Evolutionary conservation across 805 yeast species (phyloP).

Genomic region (Lachancea mirantina): DNA sequence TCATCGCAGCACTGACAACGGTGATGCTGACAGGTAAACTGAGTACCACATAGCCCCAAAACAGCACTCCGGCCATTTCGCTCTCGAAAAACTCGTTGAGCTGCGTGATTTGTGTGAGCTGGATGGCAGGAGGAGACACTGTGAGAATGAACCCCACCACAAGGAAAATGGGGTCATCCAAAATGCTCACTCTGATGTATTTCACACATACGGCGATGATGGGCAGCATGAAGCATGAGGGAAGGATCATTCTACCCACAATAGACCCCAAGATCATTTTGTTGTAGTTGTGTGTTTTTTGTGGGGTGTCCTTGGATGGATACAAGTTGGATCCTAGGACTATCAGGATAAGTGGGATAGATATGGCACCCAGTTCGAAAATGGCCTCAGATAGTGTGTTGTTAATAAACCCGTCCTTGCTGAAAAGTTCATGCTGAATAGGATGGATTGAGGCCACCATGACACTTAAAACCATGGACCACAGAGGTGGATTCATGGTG

Average conservation of each 20-base stretch:
- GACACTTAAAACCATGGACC: conserved; percentile 65
- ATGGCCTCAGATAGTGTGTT: conserved; percentile 61
- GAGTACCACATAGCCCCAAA: conserved; percentile 74
- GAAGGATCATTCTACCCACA: conserved; percentile 70
- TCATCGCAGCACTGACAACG: conserved; percentile 60
- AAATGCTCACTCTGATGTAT: conserved; percentile 54
- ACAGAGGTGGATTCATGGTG: conserved; percentile 76
- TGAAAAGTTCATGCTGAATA: conserved; percentile 51
- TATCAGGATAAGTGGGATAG: conserved; percentile 68
- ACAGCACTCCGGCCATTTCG: conserved; percentile 76
- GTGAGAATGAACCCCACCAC: conserved; percentile 71
- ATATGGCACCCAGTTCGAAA: conserved; percentile 61
- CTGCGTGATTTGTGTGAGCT: conserved; percentile 73
- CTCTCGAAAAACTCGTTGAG: conserved; percentile 66
- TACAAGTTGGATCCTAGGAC: conserved; percentile 73
- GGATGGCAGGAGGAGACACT: conserved; percentile 79
- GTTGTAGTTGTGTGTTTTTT: conserved; percentile 54
- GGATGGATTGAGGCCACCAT: conserved; percentile 60
- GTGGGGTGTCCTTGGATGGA: conserved; percentile 62
- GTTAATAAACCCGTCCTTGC: conserved; percentile 51
- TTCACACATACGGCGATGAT: conserved; percentile 57
- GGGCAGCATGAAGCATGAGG: conserved; percentile 62
- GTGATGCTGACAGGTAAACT: conserved; percentile 71
- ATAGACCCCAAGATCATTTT: conserved; percentile 62
- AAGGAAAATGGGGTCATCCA: conserved; percentile 76